Percentiles rank a stretch among this genome's conserved stretches.
Conservation (phyloP, 2,329 filamentous ascomycete species). For the Cercospora canescens region DNA sequence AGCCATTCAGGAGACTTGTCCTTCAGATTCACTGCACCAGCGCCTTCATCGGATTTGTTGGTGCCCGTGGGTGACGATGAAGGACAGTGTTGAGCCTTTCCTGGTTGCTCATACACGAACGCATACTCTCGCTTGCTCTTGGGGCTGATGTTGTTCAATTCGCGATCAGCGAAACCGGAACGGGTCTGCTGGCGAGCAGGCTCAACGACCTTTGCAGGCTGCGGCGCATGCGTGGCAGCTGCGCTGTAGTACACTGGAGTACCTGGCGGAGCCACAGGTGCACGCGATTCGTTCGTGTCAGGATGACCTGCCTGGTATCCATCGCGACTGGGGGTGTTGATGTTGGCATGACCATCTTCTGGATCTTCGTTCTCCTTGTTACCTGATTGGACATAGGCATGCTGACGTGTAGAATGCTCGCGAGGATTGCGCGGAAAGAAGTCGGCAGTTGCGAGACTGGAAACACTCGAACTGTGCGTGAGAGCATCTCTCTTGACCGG, state of each 20-base stretch:
- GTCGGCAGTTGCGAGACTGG: slow-evolving; percentile 40
- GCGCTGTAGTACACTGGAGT: slow-evolving; percentile 27
- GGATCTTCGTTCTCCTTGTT: slow-evolving; percentile 11
- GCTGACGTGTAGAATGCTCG: slow-evolving; percentile 38
- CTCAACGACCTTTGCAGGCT: slow-evolving; percentile 11
- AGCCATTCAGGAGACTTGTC: slow-evolving; percentile 33
- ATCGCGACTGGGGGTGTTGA: slow-evolving; percentile 4
- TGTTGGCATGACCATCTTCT: not conserved
- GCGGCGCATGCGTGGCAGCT: slow-evolving; percentile 14
- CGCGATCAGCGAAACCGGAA: slow-evolving; percentile 23
- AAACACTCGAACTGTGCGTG: slow-evolving; percentile 36
- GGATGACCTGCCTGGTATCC: not conserved
- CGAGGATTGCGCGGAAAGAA: slow-evolving; percentile 42
- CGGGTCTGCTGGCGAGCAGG: not conserved
- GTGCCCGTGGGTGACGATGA: slow-evolving; percentile 21
- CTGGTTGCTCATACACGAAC: slow-evolving; percentile 32
- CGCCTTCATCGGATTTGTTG: slow-evolving; percentile 16
- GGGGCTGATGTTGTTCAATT: slow-evolving; percentile 31
- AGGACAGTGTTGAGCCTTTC: slow-evolving; percentile 2
- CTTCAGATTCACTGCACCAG: slow-evolving; percentile 24
- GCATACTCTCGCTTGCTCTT: slow-evolving; percentile 32
- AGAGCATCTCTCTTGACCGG: slow-evolving; percentile 28
- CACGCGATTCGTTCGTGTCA: slow-evolving; percentile 17
- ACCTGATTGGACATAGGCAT: slow-evolving; percentile 32
- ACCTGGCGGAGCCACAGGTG: slow-evolving; percentile 29